A percentile compares a stretch with the other conserved stretches of the same genome.
These are phyloP conservation scores for Psilocybe cubensis DNA, from an alignment of 768 basidiomycete genomes.

Conservation along the genomic window DNA sequence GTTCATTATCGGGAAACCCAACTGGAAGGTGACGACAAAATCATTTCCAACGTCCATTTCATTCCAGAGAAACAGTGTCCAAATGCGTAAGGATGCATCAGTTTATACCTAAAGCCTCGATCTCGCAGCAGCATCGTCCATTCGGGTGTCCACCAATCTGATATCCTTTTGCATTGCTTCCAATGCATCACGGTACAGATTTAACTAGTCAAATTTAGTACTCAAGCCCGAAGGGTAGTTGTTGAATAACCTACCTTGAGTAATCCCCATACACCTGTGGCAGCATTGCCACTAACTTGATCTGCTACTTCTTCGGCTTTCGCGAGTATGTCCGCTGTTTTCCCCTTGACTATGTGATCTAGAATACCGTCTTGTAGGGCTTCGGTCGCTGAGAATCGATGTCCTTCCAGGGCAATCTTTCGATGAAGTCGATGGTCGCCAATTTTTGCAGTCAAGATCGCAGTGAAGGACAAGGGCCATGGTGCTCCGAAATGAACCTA, in stretches of 20 bases:
- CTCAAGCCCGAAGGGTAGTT: neutral
- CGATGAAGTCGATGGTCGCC: slow-evolving; percentile 60
- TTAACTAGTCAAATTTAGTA: slow-evolving; percentile 36
- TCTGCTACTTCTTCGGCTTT: slow-evolving; percentile 70
- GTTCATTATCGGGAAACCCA: neutral
- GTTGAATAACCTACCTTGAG: slow-evolving; percentile 57
- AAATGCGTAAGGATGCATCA: neutral
- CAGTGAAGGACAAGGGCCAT: slow-evolving; percentile 74
- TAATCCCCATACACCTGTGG: slow-evolving; percentile 69
- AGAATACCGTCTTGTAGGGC: slow-evolving; percentile 68
- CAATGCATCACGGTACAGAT: slow-evolving; percentile 60
- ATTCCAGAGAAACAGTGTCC: neutral
- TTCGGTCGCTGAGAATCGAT: slow-evolving; percentile 77
- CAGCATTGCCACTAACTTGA: slow-evolving; percentile 51
- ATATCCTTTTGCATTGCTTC: slow-evolving; percentile 43
- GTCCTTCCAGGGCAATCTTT: slow-evolving; percentile 79
- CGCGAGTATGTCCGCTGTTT: slow-evolving; percentile 59
- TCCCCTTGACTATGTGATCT: slow-evolving; percentile 68
- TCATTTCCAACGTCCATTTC: neutral
- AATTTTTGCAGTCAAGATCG: slow-evolving; percentile 67
- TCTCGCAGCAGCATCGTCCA: slow-evolving; percentile 56
- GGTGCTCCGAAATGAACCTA: slow-evolving; percentile 84
- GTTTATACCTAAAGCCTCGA: slow-evolving; percentile 39
- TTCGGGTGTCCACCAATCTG: slow-evolving; percentile 33
- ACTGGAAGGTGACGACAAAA: neutral